Conservation (phyloP, 2,329 filamentous ascomycete species). For the Fusarium avenaceum region DNA sequence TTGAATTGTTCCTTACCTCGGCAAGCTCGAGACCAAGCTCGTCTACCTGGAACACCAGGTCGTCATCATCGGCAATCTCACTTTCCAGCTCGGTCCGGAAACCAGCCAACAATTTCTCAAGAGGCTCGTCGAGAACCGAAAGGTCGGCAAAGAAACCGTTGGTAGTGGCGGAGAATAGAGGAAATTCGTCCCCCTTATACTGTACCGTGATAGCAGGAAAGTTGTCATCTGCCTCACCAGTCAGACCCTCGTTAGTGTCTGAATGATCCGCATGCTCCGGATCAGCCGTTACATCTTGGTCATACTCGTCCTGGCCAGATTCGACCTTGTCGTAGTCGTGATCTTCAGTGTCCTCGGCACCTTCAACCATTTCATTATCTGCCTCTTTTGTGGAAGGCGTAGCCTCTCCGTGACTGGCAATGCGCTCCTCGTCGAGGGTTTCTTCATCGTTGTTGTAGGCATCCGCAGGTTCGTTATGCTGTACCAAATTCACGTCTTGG, state of each 20-base stretch:
- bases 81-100: conserved; percentile 62
- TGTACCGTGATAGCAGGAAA: conserved; percentile 58
- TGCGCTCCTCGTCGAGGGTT: conserved; percentile 8
- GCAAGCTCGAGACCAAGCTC: conserved; percentile 67
- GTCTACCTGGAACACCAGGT: conserved; percentile 65
- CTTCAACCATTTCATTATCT: conserved; percentile 5
- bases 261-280: conserved; percentile 14
- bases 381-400: conserved; percentile 1
- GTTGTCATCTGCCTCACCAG: conserved; percentile 25
- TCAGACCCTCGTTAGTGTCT: conserved; percentile 23
- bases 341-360: conserved; percentile 17
- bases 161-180: conserved; percentile 55
- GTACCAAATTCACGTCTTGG: conserved; percentile 17
- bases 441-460: conserved; percentile 35
- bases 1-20: conserved; percentile 56
- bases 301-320: conserved; percentile 17
- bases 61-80: conserved; percentile 62
- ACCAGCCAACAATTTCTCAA: conserved; percentile 60
- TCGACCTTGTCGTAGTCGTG: conserved; percentile 18
- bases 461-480: conserved; percentile 17
- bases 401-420: conserved; percentile 12
- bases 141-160: conserved; percentile 62
- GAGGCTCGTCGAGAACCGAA: conserved; percentile 58
- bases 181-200: conserved; percentile 61
- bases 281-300: conserved; percentile 22